Conservation (phyloP, 2,329 filamentous ascomycete genomes). For the Fusarium oligoseptatum region DNA sequence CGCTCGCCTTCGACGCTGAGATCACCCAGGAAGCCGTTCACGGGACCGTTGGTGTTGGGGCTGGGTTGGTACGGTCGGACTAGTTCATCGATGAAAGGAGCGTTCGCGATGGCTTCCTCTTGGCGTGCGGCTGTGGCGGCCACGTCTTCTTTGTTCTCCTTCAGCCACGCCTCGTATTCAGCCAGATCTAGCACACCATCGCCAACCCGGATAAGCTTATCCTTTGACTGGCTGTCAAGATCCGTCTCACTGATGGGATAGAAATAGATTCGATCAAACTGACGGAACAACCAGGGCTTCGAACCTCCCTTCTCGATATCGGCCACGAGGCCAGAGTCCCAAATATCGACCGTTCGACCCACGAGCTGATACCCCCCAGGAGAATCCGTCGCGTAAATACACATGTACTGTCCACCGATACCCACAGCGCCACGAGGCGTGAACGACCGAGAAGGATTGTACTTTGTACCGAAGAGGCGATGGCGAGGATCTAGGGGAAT, state of each 20-base stretch:
- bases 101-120: conserved; percentile 43
- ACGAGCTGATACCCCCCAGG: conserved; percentile 56
- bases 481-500: conserved; percentile 53
- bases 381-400: conserved; percentile 55
- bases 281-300: conserved; percentile 48
- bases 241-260: conserved; percentile 47
- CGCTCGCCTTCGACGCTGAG: conserved; percentile 38
- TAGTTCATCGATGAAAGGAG: conserved; percentile 49
- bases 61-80: conserved; percentile 43
- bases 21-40: background rate
- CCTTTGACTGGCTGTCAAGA: conserved; percentile 41
- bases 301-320: background rate
- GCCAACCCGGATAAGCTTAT: conserved; percentile 44
- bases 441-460: conserved; percentile 54
- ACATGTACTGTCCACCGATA: conserved; percentile 55
- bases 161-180: conserved; percentile 51
- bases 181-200: conserved; percentile 48
- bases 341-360: conserved; percentile 52
- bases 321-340: conserved; percentile 41
- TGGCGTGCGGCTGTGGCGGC: conserved; percentile 34
- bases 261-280: conserved; percentile 53
- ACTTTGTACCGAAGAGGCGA: conserved; percentile 54
- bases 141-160: conserved; percentile 46
- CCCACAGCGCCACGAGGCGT: conserved; percentile 54
- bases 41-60: background rate